phyloP scores from a whole-genome alignment of 768 basidiomycete species.

The Tricholoma saponaceum region DNA sequence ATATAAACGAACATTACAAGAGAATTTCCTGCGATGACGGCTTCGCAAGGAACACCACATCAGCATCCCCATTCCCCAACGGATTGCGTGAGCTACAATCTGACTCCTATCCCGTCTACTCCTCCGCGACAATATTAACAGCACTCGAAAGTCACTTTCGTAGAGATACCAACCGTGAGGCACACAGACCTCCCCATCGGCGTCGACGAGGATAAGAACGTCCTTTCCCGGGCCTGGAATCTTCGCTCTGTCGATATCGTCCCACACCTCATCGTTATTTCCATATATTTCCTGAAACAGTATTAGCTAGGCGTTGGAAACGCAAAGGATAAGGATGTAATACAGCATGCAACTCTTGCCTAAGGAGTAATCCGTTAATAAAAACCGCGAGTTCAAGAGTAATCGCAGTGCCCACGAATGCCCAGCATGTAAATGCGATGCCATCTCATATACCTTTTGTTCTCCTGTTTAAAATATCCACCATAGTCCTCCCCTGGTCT shows the following conservation, averaged over 20 bases:
- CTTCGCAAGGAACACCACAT: not conserved
- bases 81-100: not conserved
- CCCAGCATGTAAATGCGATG: not conserved
- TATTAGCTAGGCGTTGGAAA: not conserved
- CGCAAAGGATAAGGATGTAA: not conserved
- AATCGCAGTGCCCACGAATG: not conserved
- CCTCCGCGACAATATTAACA: not conserved
- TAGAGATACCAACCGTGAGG: not conserved
- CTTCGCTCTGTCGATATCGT: not conserved
- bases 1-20: not conserved
- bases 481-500: too few relatives aligned
- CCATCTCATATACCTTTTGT: not conserved
- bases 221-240: not conserved
- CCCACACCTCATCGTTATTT: not conserved
- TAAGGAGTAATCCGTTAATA: not conserved
- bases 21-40: not conserved
- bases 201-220: not conserved
- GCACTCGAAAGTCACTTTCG: not conserved
- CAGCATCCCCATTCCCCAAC: not conserved
- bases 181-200: not conserved
- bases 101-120: not conserved
- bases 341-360: not conserved
- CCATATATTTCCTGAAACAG: not conserved
- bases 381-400: not conserved
- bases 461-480: not conserved